Conservation (phyloP, 768 basidiomycete species). For the Albatrellus ellisii region DNA sequence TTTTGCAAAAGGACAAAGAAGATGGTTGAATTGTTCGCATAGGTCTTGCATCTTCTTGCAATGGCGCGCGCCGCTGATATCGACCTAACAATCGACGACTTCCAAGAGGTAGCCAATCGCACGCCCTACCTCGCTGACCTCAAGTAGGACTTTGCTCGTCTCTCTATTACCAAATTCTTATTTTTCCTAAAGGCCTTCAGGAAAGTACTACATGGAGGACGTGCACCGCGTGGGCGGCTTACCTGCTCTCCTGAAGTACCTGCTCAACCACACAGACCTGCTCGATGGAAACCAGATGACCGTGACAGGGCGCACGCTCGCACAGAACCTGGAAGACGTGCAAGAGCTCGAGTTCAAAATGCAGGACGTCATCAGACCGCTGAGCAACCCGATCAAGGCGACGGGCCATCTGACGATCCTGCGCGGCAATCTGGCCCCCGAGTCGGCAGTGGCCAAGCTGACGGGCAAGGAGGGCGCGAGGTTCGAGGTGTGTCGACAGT, state of each 20-base stretch:
- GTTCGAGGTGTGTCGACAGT: conserved; percentile 49
- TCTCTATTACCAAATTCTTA: not conserved
- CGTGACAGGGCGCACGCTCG: conserved; percentile 83
- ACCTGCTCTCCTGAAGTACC: conserved; percentile 74
- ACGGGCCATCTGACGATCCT: conserved; percentile 84
- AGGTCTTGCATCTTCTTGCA: conserved; percentile 77
- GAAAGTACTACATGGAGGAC: conserved; percentile 85
- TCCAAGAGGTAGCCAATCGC: conserved; percentile 65
- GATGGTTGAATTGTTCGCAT: not conserved
- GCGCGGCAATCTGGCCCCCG: conserved; percentile 81
- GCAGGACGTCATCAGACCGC: conserved; percentile 64
- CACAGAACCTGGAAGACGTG: conserved; percentile 75
- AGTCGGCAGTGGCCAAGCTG: conserved; percentile 80
- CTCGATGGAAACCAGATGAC: conserved; percentile 79
- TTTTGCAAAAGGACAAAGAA: no score
- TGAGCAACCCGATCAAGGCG: conserved; percentile 72
- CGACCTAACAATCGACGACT: conserved; percentile 71
- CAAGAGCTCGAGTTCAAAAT: conserved; percentile 52
- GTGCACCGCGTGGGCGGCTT: conserved; percentile 78
- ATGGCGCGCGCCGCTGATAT: conserved; percentile 75
- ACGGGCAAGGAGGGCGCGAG: conserved; percentile 84
- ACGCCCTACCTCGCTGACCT: conserved; percentile 82
- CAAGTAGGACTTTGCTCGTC: conserved; percentile 30
- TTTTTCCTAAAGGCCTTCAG: conserved; percentile 46
- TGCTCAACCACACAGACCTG: conserved; percentile 62